Percentiles rank a stretch among this genome's conserved stretches.
Evolutionary conservation across 352 stramenopile species (phyloP).

Genomic region (Phytophthora kernoviae): DNA sequence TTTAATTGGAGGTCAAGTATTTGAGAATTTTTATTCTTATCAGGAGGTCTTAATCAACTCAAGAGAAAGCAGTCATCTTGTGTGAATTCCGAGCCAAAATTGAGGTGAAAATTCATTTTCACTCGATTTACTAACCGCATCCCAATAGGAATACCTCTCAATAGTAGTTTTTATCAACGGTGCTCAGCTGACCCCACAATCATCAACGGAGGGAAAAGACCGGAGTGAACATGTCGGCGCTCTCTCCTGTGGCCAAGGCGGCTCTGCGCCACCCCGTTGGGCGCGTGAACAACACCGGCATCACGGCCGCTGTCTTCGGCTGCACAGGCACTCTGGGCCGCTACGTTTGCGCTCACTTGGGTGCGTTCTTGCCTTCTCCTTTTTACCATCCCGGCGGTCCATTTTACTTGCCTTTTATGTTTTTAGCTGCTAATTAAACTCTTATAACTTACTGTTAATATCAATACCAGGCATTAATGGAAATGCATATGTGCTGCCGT

Average conservation of each 20-base stretch:
- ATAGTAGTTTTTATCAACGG: too few relatives aligned
- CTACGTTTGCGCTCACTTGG: conserved; percentile 94
- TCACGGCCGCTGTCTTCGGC: conserved; percentile 96
- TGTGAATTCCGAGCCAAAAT: too few relatives aligned
- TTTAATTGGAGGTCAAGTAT: too few relatives aligned
- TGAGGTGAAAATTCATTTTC: too few relatives aligned
- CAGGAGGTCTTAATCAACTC: too few relatives aligned
- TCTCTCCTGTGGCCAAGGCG: conserved; percentile 80
- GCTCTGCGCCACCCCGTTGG: conserved; percentile 79
- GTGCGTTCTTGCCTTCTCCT: conserved; percentile 49
- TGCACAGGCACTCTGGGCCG: conserved; percentile 94
- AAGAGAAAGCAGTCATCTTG: too few relatives aligned
- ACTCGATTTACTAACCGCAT: too few relatives aligned
- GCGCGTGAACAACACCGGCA: conserved; percentile 71
- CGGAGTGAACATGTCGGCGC: conserved; percentile 63
- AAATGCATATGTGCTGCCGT: conserved; percentile 86
- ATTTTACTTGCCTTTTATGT: conserved; percentile 6
- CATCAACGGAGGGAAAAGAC: conserved; percentile 11
- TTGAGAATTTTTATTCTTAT: too few relatives aligned
- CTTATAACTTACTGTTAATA: not conserved
- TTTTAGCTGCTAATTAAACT: not conserved
- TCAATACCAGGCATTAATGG: conserved; percentile 56
- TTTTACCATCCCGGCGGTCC: conserved; percentile 14
- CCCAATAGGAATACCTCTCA: too few relatives aligned
- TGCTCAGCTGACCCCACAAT: conserved; percentile 26